A percentile compares a stretch with the other conserved stretches of the same genome.
phyloP scores from a whole-genome alignment of 805 yeast species.

The Yarrowia phangngaensis region DNA sequence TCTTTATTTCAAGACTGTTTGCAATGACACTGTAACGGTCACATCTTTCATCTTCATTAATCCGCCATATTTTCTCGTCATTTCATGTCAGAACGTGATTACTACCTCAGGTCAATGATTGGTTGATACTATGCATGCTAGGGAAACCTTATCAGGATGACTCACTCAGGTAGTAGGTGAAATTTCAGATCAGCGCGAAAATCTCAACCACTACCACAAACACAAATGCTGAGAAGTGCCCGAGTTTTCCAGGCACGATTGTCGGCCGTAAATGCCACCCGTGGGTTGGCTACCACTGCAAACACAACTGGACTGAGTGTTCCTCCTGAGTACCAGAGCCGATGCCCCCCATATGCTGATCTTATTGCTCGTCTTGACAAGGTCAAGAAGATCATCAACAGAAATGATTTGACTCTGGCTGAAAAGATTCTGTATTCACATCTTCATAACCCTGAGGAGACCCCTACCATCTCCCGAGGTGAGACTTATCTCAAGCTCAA shows the following conservation, averaged over 20 bases:
- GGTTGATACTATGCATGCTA: conserved; percentile 18
- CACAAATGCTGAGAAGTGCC: conserved; percentile 22
- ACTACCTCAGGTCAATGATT: conserved; percentile 4
- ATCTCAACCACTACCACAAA: conserved; percentile 4
- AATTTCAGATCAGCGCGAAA: conserved; percentile 21
- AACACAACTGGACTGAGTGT: conserved; percentile 34
- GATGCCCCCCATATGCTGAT: conserved; percentile 86
- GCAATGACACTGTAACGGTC: too few relatives aligned
- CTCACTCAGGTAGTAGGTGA: conserved; percentile 21
- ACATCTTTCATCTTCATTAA: too few relatives aligned
- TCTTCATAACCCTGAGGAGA: conserved; percentile 79
- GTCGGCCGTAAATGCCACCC: conserved; percentile 10
- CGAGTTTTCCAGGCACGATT: conserved; percentile 16
- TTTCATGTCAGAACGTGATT: not conserved
- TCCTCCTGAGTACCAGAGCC: conserved; percentile 59
- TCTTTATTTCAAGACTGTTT: too few relatives aligned
- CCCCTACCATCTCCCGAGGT: conserved; percentile 66
- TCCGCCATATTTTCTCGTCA: too few relatives aligned
- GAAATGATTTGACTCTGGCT: conserved; percentile 82
- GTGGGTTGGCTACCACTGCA: conserved; percentile 22
- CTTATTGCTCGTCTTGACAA: conserved; percentile 57
- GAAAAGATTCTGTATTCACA: conserved; percentile 95
- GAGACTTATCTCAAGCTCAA: conserved; percentile 82
- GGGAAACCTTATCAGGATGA: conserved; percentile 22
- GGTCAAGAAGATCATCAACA: conserved; percentile 62